A percentile compares a stretch with the other conserved stretches of the same genome.
Conservation (phyloP, 139 green algal species). For the Chlorella sp. region DNA sequence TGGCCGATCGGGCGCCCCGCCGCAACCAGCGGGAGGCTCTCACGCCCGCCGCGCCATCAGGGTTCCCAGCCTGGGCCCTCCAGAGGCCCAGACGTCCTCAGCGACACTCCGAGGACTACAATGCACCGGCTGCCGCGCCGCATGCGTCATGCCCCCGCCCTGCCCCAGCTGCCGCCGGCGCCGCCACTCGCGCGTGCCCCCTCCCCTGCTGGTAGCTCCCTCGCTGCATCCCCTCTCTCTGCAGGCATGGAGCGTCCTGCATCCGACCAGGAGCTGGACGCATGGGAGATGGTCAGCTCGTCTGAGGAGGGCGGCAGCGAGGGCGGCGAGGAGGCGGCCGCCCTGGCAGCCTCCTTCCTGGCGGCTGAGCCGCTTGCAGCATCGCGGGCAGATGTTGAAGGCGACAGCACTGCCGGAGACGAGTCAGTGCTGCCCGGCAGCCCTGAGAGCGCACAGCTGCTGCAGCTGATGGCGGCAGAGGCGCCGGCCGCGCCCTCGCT, state of each 20-base stretch:
- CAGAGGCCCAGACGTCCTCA: too few relatives aligned
- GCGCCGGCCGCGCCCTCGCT: not conserved
- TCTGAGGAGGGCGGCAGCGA: not conserved
- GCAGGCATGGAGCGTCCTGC: not conserved
- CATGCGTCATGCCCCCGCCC: not conserved
- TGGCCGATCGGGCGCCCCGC: too few relatives aligned
- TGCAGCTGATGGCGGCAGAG: not conserved
- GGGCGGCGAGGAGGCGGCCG: not conserved
- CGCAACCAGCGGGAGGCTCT: too few relatives aligned
- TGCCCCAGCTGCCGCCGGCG: not conserved
- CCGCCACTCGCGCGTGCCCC: not conserved
- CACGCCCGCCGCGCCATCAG: too few relatives aligned
- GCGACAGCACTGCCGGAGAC: not conserved
- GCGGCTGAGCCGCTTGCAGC: not conserved
- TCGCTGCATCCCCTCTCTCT: not conserved
- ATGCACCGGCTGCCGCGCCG: too few relatives aligned
- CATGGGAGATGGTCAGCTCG: conserved; percentile 29
- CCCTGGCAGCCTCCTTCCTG: conserved; percentile 8
- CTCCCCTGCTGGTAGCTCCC: too few relatives aligned
- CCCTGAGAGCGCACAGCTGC: conserved; percentile 13
- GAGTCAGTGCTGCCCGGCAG: not conserved
- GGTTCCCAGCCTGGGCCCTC: too few relatives aligned
- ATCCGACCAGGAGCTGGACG: not conserved
- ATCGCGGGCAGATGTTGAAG: not conserved
- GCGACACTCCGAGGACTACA: too few relatives aligned